Percentiles rank a stretch among this genome's conserved stretches.
Conservation (phyloP, 2,329 filamentous ascomycete species). For the Pseudogymnoascus sp. region DNA sequence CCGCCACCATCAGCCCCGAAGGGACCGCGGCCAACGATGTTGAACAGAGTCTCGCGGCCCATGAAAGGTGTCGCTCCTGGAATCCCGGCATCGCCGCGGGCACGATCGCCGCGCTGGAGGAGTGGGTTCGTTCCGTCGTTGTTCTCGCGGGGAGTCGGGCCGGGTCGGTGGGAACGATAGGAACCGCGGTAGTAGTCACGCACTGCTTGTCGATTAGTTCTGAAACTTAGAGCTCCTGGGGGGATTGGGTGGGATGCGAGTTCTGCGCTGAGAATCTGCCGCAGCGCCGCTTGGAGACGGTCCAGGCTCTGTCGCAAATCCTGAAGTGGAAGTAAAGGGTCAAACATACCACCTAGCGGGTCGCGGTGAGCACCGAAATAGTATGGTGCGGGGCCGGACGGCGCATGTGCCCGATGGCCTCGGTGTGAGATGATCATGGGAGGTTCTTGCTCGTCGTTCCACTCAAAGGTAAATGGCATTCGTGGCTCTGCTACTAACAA, state of each 20-base stretch:
- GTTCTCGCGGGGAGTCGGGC: slow-evolving; percentile 41
- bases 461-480: slow-evolving; percentile 42
- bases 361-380: slow-evolving; percentile 51
- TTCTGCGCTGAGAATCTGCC: background rate
- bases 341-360: slow-evolving; percentile 41
- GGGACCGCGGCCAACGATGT: slow-evolving; percentile 20
- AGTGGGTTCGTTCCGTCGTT: slow-evolving; percentile 86
- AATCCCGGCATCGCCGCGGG: slow-evolving; percentile 27
- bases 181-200: slow-evolving; percentile 30
- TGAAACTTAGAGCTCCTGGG: background rate
- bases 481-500: slow-evolving; percentile 29
- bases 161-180: slow-evolving; percentile 45
- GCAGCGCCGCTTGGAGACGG: background rate
- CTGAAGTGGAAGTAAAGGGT: slow-evolving; percentile 12
- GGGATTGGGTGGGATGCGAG: background rate
- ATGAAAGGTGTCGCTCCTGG: slow-evolving; percentile 21
- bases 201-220: slow-evolving; percentile 30
- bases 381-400: slow-evolving; percentile 52
- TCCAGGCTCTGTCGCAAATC: background rate
- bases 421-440: slow-evolving; percentile 38
- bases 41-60: slow-evolving; percentile 23
- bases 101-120: slow-evolving; percentile 52
- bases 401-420: slow-evolving; percentile 42
- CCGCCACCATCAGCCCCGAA: slow-evolving; percentile 10
- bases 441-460: slow-evolving; percentile 48